Evolutionary conservation across 2,329 filamentous ascomycete genomes (phyloP), one percentile per base, ranked within the genome.

Genomic region (Botrytis elliptica): DNA sequence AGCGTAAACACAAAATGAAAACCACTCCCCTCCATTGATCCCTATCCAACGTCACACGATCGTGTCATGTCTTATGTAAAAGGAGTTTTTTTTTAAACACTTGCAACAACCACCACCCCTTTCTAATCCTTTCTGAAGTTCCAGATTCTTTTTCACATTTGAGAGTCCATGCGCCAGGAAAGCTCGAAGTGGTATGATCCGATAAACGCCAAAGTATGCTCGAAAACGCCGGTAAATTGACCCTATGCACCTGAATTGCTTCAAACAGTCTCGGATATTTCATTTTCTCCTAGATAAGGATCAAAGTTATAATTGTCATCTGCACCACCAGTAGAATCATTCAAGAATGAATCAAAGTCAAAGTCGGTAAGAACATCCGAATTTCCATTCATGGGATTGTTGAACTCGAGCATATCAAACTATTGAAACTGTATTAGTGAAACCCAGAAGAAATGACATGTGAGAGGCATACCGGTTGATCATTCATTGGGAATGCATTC

Each of bases 311-410:
- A 91, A 59, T 85, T 85, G 49, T 82, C 84, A 65, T 86, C 86
- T 74, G 87, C 85, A 33, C 49, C 62, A 60, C 29, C 52, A 29
- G n/a, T 60, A 52, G 70, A 36, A 73, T 87, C 85, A 76, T 91
- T 88, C 12, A 92, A 83, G 83, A 92, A 92, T 2, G 89, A 90
- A 81, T 92, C 90, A 77, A 92, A 88, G 77, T 92, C 90, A 78
- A 92, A 92, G 76, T 90, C 89, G 77, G 88, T 89, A 66, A 92
- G 84, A 52, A 91, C 89, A 79, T 91, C 86, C 71, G 82, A 83
- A 9, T 85, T 85, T 57, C 77, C 76, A 75, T 84, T 84, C 40
- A 87, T 80, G 3, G 88, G 87, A 76, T 89, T 88, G 72, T 86
- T 84, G 79, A 89, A 87, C 73, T 87, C 87, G 82, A 91, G 85